Evolutionary conservation across 495 filamentous ascomycete species (phyloP).

Genomic region (Bacidia gigantensis): DNA sequence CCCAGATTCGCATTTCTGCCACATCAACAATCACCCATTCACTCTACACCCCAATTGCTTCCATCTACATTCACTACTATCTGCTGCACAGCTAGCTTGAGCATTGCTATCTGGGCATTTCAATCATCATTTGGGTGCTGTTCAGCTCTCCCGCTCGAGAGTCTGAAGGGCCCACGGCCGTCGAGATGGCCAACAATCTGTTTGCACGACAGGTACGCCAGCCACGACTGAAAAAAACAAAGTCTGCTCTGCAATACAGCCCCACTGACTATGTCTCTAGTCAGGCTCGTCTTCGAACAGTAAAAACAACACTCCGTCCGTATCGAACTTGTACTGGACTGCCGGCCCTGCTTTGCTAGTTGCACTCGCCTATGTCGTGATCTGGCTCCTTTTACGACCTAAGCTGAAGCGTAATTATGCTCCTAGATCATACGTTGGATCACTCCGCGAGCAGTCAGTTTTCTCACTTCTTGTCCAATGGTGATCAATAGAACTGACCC

Average conservation of each 20-base stretch:
- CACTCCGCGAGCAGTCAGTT: constrained; percentile 44
- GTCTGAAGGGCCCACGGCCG: neutral
- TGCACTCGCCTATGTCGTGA: constrained; percentile 45
- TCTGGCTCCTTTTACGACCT: constrained; percentile 68
- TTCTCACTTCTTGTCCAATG: neutral
- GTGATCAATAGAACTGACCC: neutral
- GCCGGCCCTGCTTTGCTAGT: constrained; percentile 54
- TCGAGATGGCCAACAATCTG: neutral
- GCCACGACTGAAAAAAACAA: too few relatives aligned
- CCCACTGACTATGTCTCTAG: neutral
- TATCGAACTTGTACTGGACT: constrained; percentile 45
- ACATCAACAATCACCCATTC: too few relatives aligned
- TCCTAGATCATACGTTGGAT: constrained; percentile 76
- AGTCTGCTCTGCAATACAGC: neutral
- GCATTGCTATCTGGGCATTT: too few relatives aligned
- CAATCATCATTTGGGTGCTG: too few relatives aligned
- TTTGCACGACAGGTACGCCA: neutral
- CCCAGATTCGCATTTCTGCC: too few relatives aligned
- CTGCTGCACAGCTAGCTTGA: too few relatives aligned
- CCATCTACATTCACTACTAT: too few relatives aligned
- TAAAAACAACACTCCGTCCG: constrained; percentile 10
- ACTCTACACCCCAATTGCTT: too few relatives aligned
- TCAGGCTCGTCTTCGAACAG: neutral
- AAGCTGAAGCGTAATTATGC: constrained; percentile 68
- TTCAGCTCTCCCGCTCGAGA: neutral